Evolutionary conservation across 1,284 basidiomycete genomes (phyloP).

Genomic region (Tylopilus orsonianus): DNA sequence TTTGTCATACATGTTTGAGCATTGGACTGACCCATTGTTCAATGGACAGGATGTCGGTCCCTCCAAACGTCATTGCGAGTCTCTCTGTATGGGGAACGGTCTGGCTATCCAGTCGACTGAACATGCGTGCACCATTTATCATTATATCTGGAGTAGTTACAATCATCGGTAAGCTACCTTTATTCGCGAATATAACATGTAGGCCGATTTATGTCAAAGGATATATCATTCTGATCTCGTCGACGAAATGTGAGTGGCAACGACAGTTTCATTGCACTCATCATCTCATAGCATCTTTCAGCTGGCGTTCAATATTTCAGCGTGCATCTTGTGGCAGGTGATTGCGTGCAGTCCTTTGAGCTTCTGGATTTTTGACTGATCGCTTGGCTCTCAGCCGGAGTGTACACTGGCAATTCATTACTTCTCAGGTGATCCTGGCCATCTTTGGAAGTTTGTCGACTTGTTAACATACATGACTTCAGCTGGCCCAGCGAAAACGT

Average conservation of each 20-base stretch:
- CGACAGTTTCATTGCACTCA: not conserved
- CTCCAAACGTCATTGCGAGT: slow-evolving; percentile 54
- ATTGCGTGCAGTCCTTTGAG: not conserved
- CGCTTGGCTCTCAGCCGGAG: slow-evolving; percentile 39
- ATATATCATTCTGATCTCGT: slow-evolving; percentile 61
- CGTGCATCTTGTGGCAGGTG: slow-evolving; percentile 52
- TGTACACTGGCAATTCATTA: slow-evolving; percentile 62
- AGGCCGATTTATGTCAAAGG: slow-evolving; percentile 35
- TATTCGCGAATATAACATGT: not conserved
- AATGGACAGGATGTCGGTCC: slow-evolving; percentile 50
- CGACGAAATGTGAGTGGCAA: slow-evolving; percentile 41
- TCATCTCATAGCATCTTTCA: slow-evolving; percentile 17
- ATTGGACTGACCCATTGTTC: not conserved
- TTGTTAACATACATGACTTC: slow-evolving; percentile 1
- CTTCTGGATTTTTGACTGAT: not conserved
- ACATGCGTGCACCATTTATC: slow-evolving; percentile 58
- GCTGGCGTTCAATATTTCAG: slow-evolving; percentile 62
- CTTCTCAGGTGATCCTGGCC: slow-evolving; percentile 41
- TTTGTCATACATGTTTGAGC: not conserved
- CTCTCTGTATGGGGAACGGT: slow-evolving; percentile 50
- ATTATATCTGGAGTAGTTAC: slow-evolving; percentile 50
- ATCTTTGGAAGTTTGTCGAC: slow-evolving; percentile 1
- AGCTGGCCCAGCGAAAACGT: slow-evolving; percentile 73
- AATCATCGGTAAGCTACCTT: slow-evolving; percentile 47
- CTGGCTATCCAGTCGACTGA: slow-evolving; percentile 48